Evolutionary conservation across 139 green algal species (phyloP).

Genomic region (Gonium pectorale): DNA sequence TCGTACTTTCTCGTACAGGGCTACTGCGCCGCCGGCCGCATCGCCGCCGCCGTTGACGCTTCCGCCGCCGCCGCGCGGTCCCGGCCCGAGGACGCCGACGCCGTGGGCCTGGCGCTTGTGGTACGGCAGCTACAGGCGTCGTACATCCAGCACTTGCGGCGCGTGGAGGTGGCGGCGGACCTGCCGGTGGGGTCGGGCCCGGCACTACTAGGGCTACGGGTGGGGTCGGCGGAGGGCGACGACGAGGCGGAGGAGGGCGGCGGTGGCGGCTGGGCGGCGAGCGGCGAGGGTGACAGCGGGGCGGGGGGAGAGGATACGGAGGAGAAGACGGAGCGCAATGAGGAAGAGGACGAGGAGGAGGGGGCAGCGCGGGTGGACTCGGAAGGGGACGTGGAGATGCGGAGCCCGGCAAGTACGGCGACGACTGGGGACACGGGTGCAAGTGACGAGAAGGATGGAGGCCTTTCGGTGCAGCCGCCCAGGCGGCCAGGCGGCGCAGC

Average conservation of each 20-base stretch:
- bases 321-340: neutral
- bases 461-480: too few species aligned
- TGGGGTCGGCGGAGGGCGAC: neutral
- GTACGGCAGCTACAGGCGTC: neutral
- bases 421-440: too few species aligned
- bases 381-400: neutral
- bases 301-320: neutral
- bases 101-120: neutral
- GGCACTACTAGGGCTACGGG: neutral
- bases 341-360: neutral
- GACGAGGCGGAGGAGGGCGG: neutral
- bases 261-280: neutral
- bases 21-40: constrained; percentile 2
- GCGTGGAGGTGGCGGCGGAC: neutral
- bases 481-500: neutral
- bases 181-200: constrained; percentile 7
- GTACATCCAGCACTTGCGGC: neutral
- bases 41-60: neutral
- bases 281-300: too few species aligned
- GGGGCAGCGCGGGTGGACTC: neutral
- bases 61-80: neutral
- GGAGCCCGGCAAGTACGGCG: too few species aligned
- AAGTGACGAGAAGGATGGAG: too few species aligned
- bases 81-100: neutral
- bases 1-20: constrained; percentile 17